Base-by-base conservation (phyloP, 108 stramenopile species). In the Cylindrotheca fusiformis region DNA sequence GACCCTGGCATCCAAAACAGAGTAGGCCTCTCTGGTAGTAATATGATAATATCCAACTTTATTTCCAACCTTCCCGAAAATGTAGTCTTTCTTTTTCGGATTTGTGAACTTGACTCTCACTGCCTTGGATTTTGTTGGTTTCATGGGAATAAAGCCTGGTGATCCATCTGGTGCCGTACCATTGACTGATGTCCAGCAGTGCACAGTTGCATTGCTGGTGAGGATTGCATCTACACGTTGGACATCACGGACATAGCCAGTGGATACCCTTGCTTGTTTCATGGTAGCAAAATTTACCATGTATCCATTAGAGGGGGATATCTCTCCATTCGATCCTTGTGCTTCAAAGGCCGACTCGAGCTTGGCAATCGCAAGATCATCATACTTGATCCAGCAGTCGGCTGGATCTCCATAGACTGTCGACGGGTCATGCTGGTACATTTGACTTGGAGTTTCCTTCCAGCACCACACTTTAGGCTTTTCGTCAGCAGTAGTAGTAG, bases 51-150 rank as follows among this genome's bases (percentile, higher is more conserved):
- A 59, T 25, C 58, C 58, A 14, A 23, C 23, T 3, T 30, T 30
- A 6, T 25, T 17, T 17, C 19, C 20, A 1, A 21, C 41, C 1
- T 22, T 59, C 23, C 58, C 58, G 31, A 59, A 59, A 2, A 59
- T 46, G 44, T 59, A 59, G 45, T 59, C 58, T 24, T 44, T n/a
- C 45, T 59, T 59, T 22, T 14, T 45, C 17, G 58, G 58, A 26
- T 59, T 59, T 18, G 55, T 31, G n/a, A n/a, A n/a, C 2, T 56
- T 56, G 31, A 56, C 26, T 56, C 55, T 31, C 25, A 27, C 17
- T 17, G 1, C 18, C 14, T 18, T 56, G 19, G 55, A 56, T 25
- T 56, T 56, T n/a, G n/a, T n/a, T 31, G 26, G 23, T 32, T 12
- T 12, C 18, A 18, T 18, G n/a, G 28, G 29, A 30, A 56, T 31